Base-by-base conservation (phyloP, 1,284 basidiomycete genomes). In the Cutaneotrichosporon curvatum region DNA sequence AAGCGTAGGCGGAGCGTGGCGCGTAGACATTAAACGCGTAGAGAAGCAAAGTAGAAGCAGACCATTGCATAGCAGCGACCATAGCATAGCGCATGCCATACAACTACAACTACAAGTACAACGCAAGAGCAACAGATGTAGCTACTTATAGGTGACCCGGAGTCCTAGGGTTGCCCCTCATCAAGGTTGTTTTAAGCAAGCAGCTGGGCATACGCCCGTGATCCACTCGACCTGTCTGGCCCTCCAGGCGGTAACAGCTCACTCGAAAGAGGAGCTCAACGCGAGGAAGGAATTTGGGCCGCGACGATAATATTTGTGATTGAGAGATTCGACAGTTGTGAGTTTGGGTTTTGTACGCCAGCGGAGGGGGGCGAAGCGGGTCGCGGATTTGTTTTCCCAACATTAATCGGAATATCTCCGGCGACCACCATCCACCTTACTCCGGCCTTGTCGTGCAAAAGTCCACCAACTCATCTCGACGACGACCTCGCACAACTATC, bases 131-230 rank as follows among this genome's bases (percentile, higher is more conserved):
- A n/a, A n/a, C 7, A 56, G 38, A 48, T 67, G 61, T 67, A 45
- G 55, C 55, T 64, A 56, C 58, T 57, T 57, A 59, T 62, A 65
- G 64, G 64, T 67, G 63, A 67, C 64, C 58, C 60, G 48, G 61
- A 56, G 57, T 67, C 64, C 53, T 62, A 37, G 59, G 55, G 44
- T 35, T 48, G 22, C 44, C 47, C 55, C 62, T 65, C 64, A 57
- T 46, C 62, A 56, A 53, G 58, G 64, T 61, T 63, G 61, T 63
- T 63, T 63, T 63, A 63, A 59, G 48, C 53, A 51, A 59, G 59
- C 53, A 61, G 55, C 53, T 37, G 22, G 32, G 21, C 32, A 40
- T 57, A 7, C 25, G 25, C 25, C 25, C 25, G 25, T 35, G 37
- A 19, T 65, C 63, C 41, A 62, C 54, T 55, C 58, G 57, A 59